These are phyloP conservation scores for Curvularia sp. DNA, from an alignment of 2,329 filamentous ascomycete species.

Conservation along the genomic window DNA sequence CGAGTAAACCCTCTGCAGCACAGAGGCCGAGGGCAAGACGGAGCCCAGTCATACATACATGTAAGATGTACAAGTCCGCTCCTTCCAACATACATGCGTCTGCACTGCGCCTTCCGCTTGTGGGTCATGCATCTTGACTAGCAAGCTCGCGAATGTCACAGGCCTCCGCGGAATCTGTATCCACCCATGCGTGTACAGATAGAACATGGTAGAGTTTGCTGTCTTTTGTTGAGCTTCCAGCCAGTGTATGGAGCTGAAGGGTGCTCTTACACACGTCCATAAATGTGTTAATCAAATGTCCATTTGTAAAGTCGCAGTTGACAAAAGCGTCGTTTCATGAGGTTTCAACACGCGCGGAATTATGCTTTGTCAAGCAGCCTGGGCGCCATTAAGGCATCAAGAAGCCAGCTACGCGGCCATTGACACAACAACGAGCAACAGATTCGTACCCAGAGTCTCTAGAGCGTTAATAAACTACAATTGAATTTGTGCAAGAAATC, in stretches of 20 bases:
- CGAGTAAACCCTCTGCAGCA: not conserved
- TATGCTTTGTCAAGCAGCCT: slow-evolving; percentile 6
- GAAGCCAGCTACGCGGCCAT: too few species aligned
- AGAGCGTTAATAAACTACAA: not conserved
- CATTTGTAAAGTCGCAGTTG: not conserved
- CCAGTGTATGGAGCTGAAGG: not conserved
- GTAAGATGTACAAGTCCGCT: not conserved
- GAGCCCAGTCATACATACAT: too few species aligned
- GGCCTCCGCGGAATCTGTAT: not conserved
- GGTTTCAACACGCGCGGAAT: slow-evolving; percentile 11
- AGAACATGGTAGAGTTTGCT: not conserved
- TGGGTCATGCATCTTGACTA: not conserved
- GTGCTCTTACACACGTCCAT: not conserved
- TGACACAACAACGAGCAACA: not conserved
- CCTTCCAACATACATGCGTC: not conserved
- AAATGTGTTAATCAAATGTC: not conserved
- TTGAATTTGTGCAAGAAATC: not conserved
- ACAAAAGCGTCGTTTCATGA: not conserved
- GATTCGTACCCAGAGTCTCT: not conserved
- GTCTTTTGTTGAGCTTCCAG: slow-evolving; percentile 1
- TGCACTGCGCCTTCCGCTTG: not conserved
- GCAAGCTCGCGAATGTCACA: not conserved
- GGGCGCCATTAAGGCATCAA: not conserved
- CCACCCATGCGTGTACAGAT: not conserved
- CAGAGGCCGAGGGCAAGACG: too few species aligned